These are phyloP conservation scores for Backusella tarrabulga DNA, from an alignment of 192 early-diverging fungal genomes.

Conservation along the genomic window DNA sequence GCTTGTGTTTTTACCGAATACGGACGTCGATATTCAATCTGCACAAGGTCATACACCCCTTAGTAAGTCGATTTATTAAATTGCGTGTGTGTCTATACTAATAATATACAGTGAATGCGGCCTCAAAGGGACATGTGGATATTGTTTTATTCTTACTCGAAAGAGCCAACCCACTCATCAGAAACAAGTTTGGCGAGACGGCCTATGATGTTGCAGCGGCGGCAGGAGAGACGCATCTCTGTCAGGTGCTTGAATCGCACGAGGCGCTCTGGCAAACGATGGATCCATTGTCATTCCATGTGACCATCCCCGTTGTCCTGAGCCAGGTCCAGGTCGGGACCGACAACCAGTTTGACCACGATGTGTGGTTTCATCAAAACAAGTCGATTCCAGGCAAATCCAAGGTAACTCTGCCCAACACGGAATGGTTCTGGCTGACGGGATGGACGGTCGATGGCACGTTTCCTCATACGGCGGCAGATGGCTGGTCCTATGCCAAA, in stretches of 20 bases:
- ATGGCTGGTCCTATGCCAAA: conserved; percentile 4
- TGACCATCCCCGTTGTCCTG: conserved; percentile 2
- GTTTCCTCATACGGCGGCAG: background rate
- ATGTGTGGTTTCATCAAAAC: background rate
- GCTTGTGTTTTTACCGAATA: conserved; percentile 50
- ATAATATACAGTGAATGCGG: conserved; percentile 53
- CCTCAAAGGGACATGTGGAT: conserved; percentile 58
- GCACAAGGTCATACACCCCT: conserved; percentile 66
- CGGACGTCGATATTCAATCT: conserved; percentile 54
- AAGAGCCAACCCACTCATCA: conserved; percentile 54
- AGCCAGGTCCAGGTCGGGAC: background rate
- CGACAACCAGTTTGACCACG: background rate
- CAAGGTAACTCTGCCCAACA: background rate
- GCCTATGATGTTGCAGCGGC: conserved; percentile 76
- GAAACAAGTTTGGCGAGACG: conserved; percentile 60
- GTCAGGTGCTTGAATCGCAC: conserved; percentile 56
- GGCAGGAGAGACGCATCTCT: conserved; percentile 57
- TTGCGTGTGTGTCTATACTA: background rate
- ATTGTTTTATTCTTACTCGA: conserved; percentile 59
- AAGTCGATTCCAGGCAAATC: background rate
- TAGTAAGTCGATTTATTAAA: conserved; percentile 36
- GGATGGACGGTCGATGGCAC: background rate
- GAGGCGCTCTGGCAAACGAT: conserved; percentile 42
- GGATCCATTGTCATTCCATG: background rate
- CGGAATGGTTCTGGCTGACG: conserved; percentile 7